Base-by-base conservation (phyloP, 2,329 filamentous ascomycete genomes). In the Fusarium miscanthi region DNA sequence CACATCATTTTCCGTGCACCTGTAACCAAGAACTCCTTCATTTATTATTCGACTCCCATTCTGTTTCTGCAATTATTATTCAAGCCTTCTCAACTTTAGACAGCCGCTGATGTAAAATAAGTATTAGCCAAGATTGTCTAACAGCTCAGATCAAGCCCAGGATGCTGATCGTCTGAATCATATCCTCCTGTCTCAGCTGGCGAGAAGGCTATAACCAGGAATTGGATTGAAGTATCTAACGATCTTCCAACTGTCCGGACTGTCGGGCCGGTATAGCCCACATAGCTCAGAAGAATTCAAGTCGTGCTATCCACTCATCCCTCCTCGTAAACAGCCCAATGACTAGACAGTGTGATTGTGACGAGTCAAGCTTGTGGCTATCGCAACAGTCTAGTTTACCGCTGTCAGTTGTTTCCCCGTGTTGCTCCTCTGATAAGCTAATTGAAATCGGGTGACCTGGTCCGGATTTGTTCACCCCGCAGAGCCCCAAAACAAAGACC, bases 401-500 rank as follows among this genome's bases (percentile, higher is more conserved):
- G 23, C 19, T 52, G n/a, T 37, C n/a, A 52, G 17, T 11, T 25
- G 1, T 10, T 11, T 6, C 14, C 17, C n/a, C 48, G 17, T 25
- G 13, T 25, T 35, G 2, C 49, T n/a, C 23, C 25, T 16, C 33
- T 3, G 14, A 17, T 7, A 21, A n/a, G 31, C 6, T 37, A n/a
- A 21, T 30, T 30, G 6, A 30, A 6, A 12, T 2, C n/a, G 4
- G 23, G 23, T 2, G 23, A 38, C 17, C 13, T n/a, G 35, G 17
- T 8, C 35, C 13, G 35, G 27, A 10, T 19, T 41, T 33, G 40
- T 27, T 51, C 46, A 49, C 23, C 30, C 38, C 45, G 52, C 60
- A 66, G 60, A 66, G 60, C 60, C 45, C 60, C 38, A 33, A 37
- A 25, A 30, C 37, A 41, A 41, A 11, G 23, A 27, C 21, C 49